These are phyloP conservation scores for Prinsepia uniflora DNA, from an alignment of 306 rosid species.

Conservation along the genomic window DNA sequence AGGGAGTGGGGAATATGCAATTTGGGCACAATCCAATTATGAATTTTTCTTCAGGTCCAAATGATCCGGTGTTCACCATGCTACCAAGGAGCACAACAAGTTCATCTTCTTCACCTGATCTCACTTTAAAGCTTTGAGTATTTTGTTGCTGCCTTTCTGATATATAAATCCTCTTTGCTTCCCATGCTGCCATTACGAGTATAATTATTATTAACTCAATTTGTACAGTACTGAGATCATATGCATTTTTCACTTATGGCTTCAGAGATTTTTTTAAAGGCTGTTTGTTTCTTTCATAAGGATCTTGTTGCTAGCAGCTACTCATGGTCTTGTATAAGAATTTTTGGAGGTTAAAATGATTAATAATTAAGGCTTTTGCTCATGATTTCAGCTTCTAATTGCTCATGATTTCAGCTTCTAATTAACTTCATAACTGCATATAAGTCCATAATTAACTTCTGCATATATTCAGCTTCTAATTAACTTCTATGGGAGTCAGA, in stretches of 20 bases:
- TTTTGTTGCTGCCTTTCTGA: constrained; percentile 13
- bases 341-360: constrained; percentile 23
- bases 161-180: constrained; percentile 10
- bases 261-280: constrained; percentile 19
- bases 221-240: constrained; percentile 48
- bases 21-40: constrained; percentile 28
- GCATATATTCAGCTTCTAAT: too few species aligned
- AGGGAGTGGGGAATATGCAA: constrained; percentile 28
- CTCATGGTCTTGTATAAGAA: constrained; percentile 14
- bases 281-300: constrained; percentile 14
- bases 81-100: constrained; percentile 40
- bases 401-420: too few species aligned
- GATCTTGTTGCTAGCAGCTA: not conserved
- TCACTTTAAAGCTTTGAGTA: constrained; percentile 66
- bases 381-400: too few species aligned
- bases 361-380: not conserved
- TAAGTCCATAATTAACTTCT: too few species aligned
- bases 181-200: constrained; percentile 19
- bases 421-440: not conserved
- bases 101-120: constrained; percentile 61
- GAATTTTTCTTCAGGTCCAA: not conserved
- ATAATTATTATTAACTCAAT: constrained; percentile 7
- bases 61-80: constrained; percentile 15
- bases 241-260: constrained; percentile 37
- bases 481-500: too few species aligned